Base-by-base conservation (phyloP, 345 rosid genomes). In the Citropsis articulata region DNA sequence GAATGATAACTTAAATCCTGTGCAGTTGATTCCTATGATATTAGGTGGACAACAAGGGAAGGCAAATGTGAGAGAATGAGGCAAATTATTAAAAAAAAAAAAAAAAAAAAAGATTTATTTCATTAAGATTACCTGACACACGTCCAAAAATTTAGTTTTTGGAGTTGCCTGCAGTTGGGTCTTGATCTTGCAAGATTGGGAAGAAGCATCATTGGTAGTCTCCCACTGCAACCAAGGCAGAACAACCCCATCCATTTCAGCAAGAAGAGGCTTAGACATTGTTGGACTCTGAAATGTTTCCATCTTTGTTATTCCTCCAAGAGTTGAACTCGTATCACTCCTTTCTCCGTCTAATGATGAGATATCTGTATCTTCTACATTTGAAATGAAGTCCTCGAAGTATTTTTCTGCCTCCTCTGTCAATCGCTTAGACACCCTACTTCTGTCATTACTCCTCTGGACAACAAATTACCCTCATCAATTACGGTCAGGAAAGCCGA, bases 141-240 rank as follows among this genome's bases (percentile, higher is more conserved):
- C 57, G 73, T 85, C 86, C 92, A 85, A 62, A 45, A 79, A 45
- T 22, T 59, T 31, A 31, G 75, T 25, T 81, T 80, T 85, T 61
- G 93, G 59, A 22, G 79, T 82, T 76, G 83, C 66, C 1, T 78
- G 78, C 3, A 77, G 79, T 71, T 77, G 87, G 13, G 80, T 48
- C 71, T 77, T 83, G 45, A 83, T 82, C 35, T 82, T 87, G 78
- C 86, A 80, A 28, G 86, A 61, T 60, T 79, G 56, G 30, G 88
- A 77, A 83, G 85, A 90, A 78, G 83, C 71, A 63, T 92, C 93
- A n/a, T 86, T 87, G 74, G 91, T 85, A 78, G 97, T 88, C 75
- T 96, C 99, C 99, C 98, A 96, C 73, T 90, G 87, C 82, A 96
- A 84, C 98, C 99, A 96, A 33, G 99, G 99, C 71, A 96, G 84